Evolutionary conservation across 164 flowering plant species (phyloP), one percentile per base, ranked within the genome.

Genomic region (Aristolochia californica): DNA sequence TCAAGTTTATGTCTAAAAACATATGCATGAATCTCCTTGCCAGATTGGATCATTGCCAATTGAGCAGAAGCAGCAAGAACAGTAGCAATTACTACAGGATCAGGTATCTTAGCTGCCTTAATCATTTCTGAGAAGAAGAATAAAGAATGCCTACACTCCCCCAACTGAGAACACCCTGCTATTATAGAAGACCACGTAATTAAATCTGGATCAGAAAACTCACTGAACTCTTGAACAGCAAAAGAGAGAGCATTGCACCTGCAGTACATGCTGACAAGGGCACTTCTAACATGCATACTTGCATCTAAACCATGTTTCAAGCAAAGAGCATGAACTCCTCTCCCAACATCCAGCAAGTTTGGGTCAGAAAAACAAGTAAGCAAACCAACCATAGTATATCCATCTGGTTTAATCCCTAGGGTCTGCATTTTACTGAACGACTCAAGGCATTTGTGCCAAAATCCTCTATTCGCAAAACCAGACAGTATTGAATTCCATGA

Each of bases 161-260:
- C 69, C 28, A 13, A 13, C 45, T 53, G 57, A 45, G 78, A 40
- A 48, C 72, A 82, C 3, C 75, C 87, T 1, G 83, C 55, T 5
- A 86, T 76, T 80, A 83, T 70, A 30, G 94, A 71, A 45, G 87
- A 74, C 87, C 85, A 86, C 5, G 87, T 80, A 4, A 64, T 67
- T 13, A 74, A 40, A 58, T 79, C 68, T 57, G 72, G 75, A 24
- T 16, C 3, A 0, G 83, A 80, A 83, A 80, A 72, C 82, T 80
- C 81, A 17, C 80, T 88, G 58, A 86, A 86, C 82, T 82, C 51
- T 0, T 12, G 13, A 49, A 80, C 53, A 0, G 84, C 85, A 47
- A 73, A 70, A 0, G 12, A 8, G 21, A 86, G 10, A 34, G 40
- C 40, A 13, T 26, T 15, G 10, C 40, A 34, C 40, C 40, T 34